Percentiles rank a stretch among this genome's conserved stretches.
Evolutionary conservation across 2,329 filamentous ascomycete species (phyloP).

Genomic region (Xylariales sp.): DNA sequence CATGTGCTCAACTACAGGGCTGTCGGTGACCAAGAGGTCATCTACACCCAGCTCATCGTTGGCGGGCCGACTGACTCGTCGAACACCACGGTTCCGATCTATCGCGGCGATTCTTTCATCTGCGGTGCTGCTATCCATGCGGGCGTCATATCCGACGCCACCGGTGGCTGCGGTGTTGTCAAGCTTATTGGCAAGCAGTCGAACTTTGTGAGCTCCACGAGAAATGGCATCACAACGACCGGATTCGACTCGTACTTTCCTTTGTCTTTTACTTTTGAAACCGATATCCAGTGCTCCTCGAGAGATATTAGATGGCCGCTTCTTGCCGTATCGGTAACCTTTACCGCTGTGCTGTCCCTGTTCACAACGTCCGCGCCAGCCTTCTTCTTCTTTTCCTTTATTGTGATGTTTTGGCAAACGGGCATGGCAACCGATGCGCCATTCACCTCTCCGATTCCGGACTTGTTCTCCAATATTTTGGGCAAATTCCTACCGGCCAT

Average conservation of each 20-base stretch:
- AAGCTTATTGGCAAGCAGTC: conserved; percentile 65
- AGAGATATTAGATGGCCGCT: conserved; percentile 80
- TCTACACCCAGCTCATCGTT: conserved; percentile 62
- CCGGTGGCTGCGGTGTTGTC: conserved; percentile 80
- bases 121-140: conserved; percentile 82
- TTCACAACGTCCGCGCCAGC: conserved; percentile 74
- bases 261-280: conserved; percentile 74
- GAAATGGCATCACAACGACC: conserved; percentile 72
- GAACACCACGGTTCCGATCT: conserved; percentile 48
- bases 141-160: conserved; percentile 65
- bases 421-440: conserved; percentile 88
- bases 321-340: conserved; percentile 74
- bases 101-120: conserved; percentile 86
- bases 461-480: conserved; percentile 71
- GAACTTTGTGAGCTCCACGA: conserved; percentile 58
- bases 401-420: conserved; percentile 83
- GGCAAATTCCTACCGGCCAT: conserved; percentile 82
- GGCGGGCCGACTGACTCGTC: conserved; percentile 54
- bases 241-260: conserved; percentile 88
- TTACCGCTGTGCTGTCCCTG: conserved; percentile 72
- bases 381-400: conserved; percentile 82
- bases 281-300: conserved; percentile 61
- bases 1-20: conserved; percentile 68
- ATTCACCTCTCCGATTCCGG: conserved; percentile 59
- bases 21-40: conserved; percentile 65